Evolutionary conservation across 805 yeast species (phyloP), one percentile per base, ranked within the genome.

Genomic region (Saccharomycodes ludwigii): DNA sequence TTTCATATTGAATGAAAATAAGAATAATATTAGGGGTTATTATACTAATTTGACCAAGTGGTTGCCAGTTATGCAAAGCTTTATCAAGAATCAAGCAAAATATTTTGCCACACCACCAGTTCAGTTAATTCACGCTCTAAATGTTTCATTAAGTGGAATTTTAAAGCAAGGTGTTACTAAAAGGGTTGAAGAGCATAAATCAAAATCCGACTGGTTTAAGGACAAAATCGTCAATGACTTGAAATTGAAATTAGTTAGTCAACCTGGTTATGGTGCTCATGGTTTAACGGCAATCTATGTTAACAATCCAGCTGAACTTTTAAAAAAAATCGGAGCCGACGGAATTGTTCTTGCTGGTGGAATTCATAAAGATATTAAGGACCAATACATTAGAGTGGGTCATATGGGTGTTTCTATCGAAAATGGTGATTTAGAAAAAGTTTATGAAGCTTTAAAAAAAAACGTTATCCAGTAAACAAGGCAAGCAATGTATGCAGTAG

Each of bases 71-170:
- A 75, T 86, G 85, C 61, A 69, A 29, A 30, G 18, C 27, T 33
- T 4, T 30, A 31, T 11, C 28, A 26, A 12, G 33, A 23, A 4
- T 21, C 26, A 14, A 73, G 68, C 70, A 12, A 81, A 86, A 6
- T 91, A 86, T 63, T 88, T 84, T 52, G 95, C 95, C n/a, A 88
- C 96, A 6, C 96, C 95, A n/a, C 80, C 96, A 0, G 78, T 82
- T 28, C 95, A 84, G 60, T 68, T 80, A 39, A 63, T 88, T 38
- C 80, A 80, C 48, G 86, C 95, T 11, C 67, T 84, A 46, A 73
- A 73, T 52, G 79, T 69, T 4, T 75, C 95, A 4, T 66, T 86
- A 41, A 69, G 67, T 35, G 85, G 81, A 52, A 75, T 85, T 40
- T 58, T 83, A 36, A 59, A 67, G 23, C 44, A 53, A 17, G 59